Percentiles rank a stretch among this genome's conserved stretches.
Evolutionary conservation across 2,329 filamentous ascomycete species (phyloP).

Genomic region (Pestalotiopsis fici): DNA sequence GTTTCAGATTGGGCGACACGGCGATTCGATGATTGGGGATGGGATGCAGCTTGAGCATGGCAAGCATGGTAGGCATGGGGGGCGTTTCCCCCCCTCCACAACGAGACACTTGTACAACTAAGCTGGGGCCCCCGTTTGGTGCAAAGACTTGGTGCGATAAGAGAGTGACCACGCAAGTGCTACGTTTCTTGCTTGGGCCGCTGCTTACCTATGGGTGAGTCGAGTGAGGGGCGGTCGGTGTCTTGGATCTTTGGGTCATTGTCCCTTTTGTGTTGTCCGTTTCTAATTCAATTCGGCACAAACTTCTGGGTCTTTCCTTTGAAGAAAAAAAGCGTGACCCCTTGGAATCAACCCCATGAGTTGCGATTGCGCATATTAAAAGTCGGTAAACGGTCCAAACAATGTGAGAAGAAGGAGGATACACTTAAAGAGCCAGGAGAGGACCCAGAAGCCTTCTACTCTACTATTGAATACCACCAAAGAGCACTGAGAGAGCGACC

Average conservation of each 20-base stretch:
- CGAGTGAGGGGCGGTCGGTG: not conserved
- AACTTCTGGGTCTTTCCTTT: not conserved
- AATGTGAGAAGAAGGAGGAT: not conserved
- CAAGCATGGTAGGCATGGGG: not conserved
- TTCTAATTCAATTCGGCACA: not conserved
- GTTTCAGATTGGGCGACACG: constrained; percentile 7
- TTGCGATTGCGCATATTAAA: not conserved
- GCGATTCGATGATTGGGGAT: constrained; percentile 3
- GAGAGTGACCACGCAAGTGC: not conserved
- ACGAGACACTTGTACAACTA: not conserved
- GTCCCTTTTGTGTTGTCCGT: not conserved
- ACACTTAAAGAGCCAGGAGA: not conserved
- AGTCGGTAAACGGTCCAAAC: not conserved
- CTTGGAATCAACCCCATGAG: not conserved
- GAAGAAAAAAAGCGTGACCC: not conserved
- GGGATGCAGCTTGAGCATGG: not conserved
- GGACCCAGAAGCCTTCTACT: not conserved
- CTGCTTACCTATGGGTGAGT: not conserved
- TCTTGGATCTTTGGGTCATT: not conserved
- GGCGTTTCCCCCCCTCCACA: not conserved
- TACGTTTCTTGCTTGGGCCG: not conserved
- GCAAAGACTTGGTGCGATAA: not conserved
- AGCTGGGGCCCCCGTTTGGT: not conserved
- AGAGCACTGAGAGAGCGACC: not conserved
- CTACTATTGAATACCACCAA: too few relatives aligned